phyloP scores from a whole-genome alignment of 2,329 filamentous ascomycete genomes.

The Monosporascus sp. region DNA sequence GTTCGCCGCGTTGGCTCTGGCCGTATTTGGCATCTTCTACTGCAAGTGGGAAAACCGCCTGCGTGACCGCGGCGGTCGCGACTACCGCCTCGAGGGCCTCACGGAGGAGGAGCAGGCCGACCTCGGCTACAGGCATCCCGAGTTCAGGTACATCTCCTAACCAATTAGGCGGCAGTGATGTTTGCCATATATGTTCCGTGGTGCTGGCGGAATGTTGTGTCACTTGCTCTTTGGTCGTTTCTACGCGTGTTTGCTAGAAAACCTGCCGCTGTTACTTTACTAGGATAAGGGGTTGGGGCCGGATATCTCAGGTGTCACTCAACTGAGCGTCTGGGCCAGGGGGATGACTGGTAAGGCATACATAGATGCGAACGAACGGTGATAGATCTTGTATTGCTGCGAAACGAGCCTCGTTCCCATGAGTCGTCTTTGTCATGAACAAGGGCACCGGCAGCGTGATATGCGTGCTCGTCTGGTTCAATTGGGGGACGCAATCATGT shows the following conservation, averaged over 20 bases:
- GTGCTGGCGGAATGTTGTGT: too few relatives aligned
- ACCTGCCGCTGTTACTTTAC: too few relatives aligned
- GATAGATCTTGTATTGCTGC: not conserved
- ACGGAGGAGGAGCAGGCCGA: constrained; percentile 39
- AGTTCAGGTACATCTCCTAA: constrained; percentile 50
- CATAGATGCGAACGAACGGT: not conserved
- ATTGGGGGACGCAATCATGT: too few relatives aligned
- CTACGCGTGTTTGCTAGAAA: too few relatives aligned
- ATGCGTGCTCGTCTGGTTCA: too few relatives aligned
- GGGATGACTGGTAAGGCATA: not conserved
- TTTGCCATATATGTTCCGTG: too few relatives aligned
- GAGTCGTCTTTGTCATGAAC: too few relatives aligned
- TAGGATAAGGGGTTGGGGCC: too few relatives aligned
- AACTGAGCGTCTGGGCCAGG: not conserved
- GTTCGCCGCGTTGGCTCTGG: constrained; percentile 36
- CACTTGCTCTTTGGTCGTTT: too few relatives aligned
- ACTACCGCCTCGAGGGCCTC: constrained; percentile 43
- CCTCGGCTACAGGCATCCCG: constrained; percentile 49
- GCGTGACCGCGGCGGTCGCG: constrained; percentile 41
- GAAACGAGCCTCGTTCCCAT: too few relatives aligned
- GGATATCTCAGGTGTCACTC: not conserved
- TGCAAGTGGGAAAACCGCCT: constrained; percentile 48
- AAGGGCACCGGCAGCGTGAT: too few relatives aligned
- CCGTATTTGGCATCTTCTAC: constrained; percentile 45
- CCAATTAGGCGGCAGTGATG: too few relatives aligned